phyloP scores from a whole-genome alignment of 2,329 filamentous ascomycete species.

The Neonectria ditissima region DNA sequence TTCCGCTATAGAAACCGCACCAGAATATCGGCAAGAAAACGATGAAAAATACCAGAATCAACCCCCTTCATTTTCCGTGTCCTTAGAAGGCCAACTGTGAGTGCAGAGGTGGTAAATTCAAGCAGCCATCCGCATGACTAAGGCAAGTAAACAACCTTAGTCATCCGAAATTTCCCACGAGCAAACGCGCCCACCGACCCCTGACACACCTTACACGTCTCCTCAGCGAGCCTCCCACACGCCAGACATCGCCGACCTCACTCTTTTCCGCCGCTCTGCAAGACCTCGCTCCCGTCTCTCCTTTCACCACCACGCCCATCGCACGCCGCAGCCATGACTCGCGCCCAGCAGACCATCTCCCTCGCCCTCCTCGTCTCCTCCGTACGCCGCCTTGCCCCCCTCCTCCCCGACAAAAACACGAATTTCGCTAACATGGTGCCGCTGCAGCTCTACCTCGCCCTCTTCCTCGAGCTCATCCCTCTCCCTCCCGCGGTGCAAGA shows the following conservation, averaged over 20 bases:
- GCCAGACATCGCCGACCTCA: slow-evolving; percentile 27
- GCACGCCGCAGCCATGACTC: slow-evolving; percentile 78
- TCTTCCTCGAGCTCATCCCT: slow-evolving; percentile 86
- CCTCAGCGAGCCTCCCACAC: slow-evolving; percentile 34
- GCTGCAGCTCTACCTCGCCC: slow-evolving; percentile 88
- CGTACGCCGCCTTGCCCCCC: slow-evolving; percentile 63
- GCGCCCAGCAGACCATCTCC: slow-evolving; percentile 92
- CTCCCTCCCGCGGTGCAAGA: slow-evolving; percentile 82
- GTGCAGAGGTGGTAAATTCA: no score
- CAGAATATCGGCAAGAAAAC: no score
- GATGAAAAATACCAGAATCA: no score
- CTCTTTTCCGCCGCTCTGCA: slow-evolving; percentile 2
- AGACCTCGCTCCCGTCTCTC: slow-evolving; percentile 21
- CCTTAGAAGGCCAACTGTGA: no score
- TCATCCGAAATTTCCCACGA: slow-evolving; percentile 31
- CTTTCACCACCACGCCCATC: background rate
- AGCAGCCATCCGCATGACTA: slow-evolving; percentile 14
- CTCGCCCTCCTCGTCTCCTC: slow-evolving; percentile 88
- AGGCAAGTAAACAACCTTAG: no score
- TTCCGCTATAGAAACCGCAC: no score
- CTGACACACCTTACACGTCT: slow-evolving; percentile 45
- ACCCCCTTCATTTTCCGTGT: no score
- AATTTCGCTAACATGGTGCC: slow-evolving; percentile 32
- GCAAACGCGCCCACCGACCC: slow-evolving; percentile 35
- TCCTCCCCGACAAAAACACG: background rate